Evolutionary conservation across 352 stramenopile species (phyloP), one percentile per base, ranked within the genome.

Genomic region (Globisporangium carolinianum): DNA sequence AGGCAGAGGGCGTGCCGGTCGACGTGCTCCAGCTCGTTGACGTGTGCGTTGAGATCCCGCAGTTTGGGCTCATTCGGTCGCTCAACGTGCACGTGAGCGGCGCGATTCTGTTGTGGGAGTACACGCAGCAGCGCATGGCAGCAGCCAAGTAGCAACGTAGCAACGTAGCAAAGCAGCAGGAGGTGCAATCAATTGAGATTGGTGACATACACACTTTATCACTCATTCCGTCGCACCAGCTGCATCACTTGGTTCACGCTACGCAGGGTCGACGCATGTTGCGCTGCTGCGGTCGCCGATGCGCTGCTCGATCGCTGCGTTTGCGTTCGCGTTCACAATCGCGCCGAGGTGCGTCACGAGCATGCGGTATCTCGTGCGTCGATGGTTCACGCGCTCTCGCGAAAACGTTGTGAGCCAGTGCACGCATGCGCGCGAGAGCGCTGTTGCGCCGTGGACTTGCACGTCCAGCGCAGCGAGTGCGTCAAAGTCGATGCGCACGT

Each of bases 71-170:
- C 46, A 97, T 98, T 53, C 83, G 97, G 6, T 98, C 88, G 51
- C 83, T 99, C 36, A 99, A 99, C 62, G 96, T 98, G 47, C 97
- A 99, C 65, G 97, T 99, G 18, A 97, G 87, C 58, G 95, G 94
- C 51, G 93, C 96, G 17, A 83, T 99, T 24, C 62, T 96, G 53
- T 79, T 99, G 55, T 99, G 96, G 95, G 93, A 98, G 67, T 98
- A 98, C 71, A 97, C 93, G 17, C 94, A 97, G 63, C 94, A 98
- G 66, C 83, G 73, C 39, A 63, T 91, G 11, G 18, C 36, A 36
- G 49, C 24, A 37, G 49, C 14, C 0, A 32, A 54, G 17, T 18
- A 24, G 4, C n/a, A 1, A n/a, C 1, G 45, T n/a, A 46, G 53
- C 3, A 5, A 41, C 3, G 10, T 1, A n/a, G 11, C 1, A 9